These are phyloP conservation scores for Fusarium hostae DNA, from an alignment of 2,329 filamentous ascomycete species.

Conservation along the genomic window DNA sequence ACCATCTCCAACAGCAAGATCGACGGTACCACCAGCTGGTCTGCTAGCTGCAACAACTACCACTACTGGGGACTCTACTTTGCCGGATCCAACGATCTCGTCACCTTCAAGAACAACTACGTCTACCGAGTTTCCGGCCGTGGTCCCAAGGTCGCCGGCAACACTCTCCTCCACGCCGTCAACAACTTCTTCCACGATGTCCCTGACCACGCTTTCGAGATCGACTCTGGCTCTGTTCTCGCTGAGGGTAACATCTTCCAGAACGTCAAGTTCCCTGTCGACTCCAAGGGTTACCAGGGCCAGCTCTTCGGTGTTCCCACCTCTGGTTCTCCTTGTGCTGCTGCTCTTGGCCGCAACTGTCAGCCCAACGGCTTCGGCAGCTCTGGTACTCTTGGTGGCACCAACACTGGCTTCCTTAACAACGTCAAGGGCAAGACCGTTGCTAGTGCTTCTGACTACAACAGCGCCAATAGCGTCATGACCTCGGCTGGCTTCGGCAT, in stretches of 20 bases:
- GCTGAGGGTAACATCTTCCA: conserved; percentile 70
- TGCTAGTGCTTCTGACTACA: conserved; percentile 55
- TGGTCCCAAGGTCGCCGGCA: conserved; percentile 66
- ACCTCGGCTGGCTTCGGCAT: conserved; percentile 60
- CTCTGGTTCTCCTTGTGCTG: conserved; percentile 52
- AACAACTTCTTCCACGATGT: conserved; percentile 71
- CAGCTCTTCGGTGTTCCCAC: conserved; percentile 49
- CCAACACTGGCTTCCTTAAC: conserved; percentile 60
- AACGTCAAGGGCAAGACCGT: conserved; percentile 65
- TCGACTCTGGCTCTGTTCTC: conserved; percentile 57
- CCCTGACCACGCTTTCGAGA: conserved; percentile 68
- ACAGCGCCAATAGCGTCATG: conserved; percentile 51
- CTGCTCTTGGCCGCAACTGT: conserved; percentile 61
- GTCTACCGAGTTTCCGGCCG: conserved; percentile 68
- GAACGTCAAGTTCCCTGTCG: conserved; percentile 58
- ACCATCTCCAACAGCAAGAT: conserved; percentile 71
- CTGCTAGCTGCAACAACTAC: conserved; percentile 66
- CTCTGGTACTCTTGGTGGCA: conserved; percentile 52
- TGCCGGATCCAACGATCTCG: conserved; percentile 62
- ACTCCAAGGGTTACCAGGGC: conserved; percentile 47
- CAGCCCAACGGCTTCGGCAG: conserved; percentile 60
- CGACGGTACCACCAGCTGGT: conserved; percentile 64
- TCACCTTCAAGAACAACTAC: conserved; percentile 71
- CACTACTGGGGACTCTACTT: conserved; percentile 72
- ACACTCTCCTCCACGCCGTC: conserved; percentile 66